phyloP scores from a whole-genome alignment of 2,329 filamentous ascomycete species.

The Penicillium nordicum region DNA sequence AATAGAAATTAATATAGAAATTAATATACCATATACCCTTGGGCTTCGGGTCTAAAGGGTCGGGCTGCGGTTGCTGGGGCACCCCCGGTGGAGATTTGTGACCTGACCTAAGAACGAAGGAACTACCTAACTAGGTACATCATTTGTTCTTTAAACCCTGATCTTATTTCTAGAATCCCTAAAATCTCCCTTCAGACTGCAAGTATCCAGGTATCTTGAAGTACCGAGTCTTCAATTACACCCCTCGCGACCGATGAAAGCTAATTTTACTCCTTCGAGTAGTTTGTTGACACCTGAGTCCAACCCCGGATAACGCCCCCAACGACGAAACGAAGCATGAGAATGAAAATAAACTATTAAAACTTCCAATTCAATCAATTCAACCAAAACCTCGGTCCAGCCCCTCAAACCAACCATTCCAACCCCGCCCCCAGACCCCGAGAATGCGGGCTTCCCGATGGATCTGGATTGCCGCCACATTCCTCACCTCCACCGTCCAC shows the following conservation, averaged over 20 bases:
- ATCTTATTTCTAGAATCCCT: background rate
- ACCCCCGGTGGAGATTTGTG: slow-evolving; percentile 29
- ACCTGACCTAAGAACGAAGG: slow-evolving; percentile 18
- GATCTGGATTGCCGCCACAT: slow-evolving; percentile 32
- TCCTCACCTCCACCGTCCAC: slow-evolving; percentile 30
- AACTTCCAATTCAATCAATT: background rate
- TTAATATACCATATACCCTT: background rate
- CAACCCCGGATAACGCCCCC: slow-evolving; percentile 9
- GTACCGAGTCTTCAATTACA: background rate
- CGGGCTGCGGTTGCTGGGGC: slow-evolving; percentile 35
- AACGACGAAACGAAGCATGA: slow-evolving; percentile 12
- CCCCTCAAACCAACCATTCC: background rate
- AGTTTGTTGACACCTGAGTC: slow-evolving; percentile 33
- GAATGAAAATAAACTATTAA: background rate
- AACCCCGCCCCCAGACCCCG: slow-evolving; percentile 7
- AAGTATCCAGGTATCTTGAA: background rate
- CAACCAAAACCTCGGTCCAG: background rate
- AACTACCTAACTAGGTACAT: too few species aligned
- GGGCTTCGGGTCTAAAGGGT: slow-evolving; percentile 7
- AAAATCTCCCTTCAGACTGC: background rate
- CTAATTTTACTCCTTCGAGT: slow-evolving; percentile 30
- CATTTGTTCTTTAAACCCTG: slow-evolving; percentile 12
- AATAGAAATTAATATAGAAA: background rate
- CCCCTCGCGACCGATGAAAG: background rate
- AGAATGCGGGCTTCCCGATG: slow-evolving; percentile 36